Base-by-base conservation (phyloP, 306 rosid genomes). In the Lablab purpureus region DNA sequence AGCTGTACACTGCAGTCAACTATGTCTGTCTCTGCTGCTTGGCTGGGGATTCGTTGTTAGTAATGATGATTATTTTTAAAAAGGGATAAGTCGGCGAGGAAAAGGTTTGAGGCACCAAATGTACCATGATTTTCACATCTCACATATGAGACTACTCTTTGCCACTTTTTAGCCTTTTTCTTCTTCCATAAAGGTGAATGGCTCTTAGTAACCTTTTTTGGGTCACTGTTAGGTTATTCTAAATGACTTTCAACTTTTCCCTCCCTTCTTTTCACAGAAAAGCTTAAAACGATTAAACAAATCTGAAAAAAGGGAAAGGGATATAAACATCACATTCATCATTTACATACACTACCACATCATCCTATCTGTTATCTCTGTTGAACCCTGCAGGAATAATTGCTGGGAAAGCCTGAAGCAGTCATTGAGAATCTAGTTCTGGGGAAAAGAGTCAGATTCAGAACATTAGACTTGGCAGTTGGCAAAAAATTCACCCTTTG, bases 361-460 rank as follows among this genome's bases (percentile, higher is more conserved):
- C 51, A 74, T 58, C 63, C 80, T 66, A 41, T 73, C 71, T 25
- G 77, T 69, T 69, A 47, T 76, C 85, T 73, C 87, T 77, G 79
- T 68, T 22, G 55, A 66, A 63, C 56, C 59, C 71, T 70, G 82
- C 65, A 22, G 64, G 79, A 73, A 64, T 80, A 80, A 80, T 80
- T 37, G 72, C 76, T 51, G 74, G 76, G 56, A 84, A 74, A 87
- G 86, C 51, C 76, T 59, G 82, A 47, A 3, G 17, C 78, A 23
- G 70, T 54, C 63, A 51, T 74, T 71, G 73, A 84, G 87, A 83
- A 63, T 78, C 84, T 73, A 64, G 34, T 41, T 67, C 51, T 49
- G 50, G 43, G 68, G 23, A 52, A 54, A 80, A 46, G 74, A 52
- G 36, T 73, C 75, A 74, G 71, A 74, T 52, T 73, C 60, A 55